Base-by-base conservation (phyloP, 495 filamentous ascomycete genomes). In the Penicillium cosmopolitanum region DNA sequence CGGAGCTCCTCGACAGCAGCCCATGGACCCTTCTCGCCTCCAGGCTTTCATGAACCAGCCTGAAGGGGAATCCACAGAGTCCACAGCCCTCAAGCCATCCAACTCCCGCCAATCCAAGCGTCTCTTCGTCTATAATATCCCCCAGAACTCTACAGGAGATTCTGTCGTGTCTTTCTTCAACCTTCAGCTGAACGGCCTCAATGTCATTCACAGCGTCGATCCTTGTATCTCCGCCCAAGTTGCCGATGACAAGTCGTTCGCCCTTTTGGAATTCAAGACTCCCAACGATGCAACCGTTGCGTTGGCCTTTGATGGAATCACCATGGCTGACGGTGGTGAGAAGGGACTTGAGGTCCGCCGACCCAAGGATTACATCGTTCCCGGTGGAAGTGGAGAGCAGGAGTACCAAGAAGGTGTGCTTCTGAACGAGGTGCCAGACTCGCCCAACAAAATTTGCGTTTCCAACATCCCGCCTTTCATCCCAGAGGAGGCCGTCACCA, bases 301-400 rank as follows among this genome's bases (percentile, higher is more conserved):
- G 9, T 77, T 97, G 59, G 93, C 95, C 3, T 77, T 99, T 34
- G 93, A 97, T 61, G 93, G 94, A 47, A 91, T 93, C 53, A 80
- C 83, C 18, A 97, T 97, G 89, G 88, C 91, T 44, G 89, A 90
- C 19, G 84, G 85, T 10, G 77, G 70, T 21, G 68, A 76, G 0
- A 71, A 74, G 53, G 93, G 92, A 3, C 81, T 99, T 53, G 84
- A 89, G 38, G 92, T 99, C 60, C 88, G 89, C 54, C 85, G 95
- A 43, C 95, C 95, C 9, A 97, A 96, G 77, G 96, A 99, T 71
- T 99, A 99, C 74, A 97, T 99, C 70, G 91, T 95, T 25, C 96
- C 95, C 25, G 85, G 88, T 35, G 78, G 86, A 36, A 80, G 83
- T n/a, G 90, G 93, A 53, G 90, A 95, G 13, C 81, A 85, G 25